These are phyloP conservation scores for Crithidia brevicula DNA, from an alignment of 208 protist species.

Conservation along the genomic window DNA sequence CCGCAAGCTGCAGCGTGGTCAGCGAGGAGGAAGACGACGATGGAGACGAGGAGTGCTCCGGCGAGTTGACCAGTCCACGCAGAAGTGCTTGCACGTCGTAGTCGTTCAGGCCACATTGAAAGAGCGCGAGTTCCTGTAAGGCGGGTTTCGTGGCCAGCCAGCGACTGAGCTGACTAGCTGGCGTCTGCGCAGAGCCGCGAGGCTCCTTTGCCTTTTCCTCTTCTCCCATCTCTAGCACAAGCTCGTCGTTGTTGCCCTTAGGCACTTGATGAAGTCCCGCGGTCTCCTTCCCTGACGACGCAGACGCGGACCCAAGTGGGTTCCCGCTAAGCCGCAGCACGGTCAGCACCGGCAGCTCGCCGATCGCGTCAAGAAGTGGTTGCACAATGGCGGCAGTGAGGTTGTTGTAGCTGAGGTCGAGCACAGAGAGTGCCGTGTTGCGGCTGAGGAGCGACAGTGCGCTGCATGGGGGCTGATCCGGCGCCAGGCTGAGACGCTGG, in stretches of 20 bases:
- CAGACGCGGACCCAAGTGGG: slow-evolving; percentile 36
- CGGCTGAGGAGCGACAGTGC: slow-evolving; percentile 38
- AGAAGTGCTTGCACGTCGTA: slow-evolving; percentile 49
- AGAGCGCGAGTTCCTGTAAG: slow-evolving; percentile 57
- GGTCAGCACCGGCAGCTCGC: slow-evolving; percentile 29
- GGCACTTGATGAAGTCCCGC: neutral
- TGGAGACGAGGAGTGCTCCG: neutral
- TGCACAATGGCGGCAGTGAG: slow-evolving; percentile 34
- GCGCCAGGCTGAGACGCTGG: neutral
- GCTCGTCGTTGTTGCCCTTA: neutral
- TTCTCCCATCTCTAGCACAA: too few relatives aligned
- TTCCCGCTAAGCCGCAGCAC: slow-evolving; percentile 69
- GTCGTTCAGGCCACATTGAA: slow-evolving; percentile 71
- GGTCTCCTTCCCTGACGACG: neutral
- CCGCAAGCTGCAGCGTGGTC: slow-evolving; percentile 17
- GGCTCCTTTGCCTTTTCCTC: too few relatives aligned
- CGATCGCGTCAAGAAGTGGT: slow-evolving; percentile 33
- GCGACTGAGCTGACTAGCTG: slow-evolving; percentile 23
- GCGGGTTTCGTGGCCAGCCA: slow-evolving; percentile 49
- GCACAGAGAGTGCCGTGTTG: slow-evolving; percentile 36
- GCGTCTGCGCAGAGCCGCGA: neutral
- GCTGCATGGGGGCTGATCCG: slow-evolving; percentile 13
- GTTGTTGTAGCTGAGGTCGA: slow-evolving; percentile 68
- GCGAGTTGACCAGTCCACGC: slow-evolving; percentile 29
- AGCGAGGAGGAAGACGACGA: slow-evolving; percentile 1